A percentile compares a stretch with the other conserved stretches of the same genome.
phyloP scores from a whole-genome alignment of 257 asterid genomes.

The Oldenlandia corymbosa region DNA sequence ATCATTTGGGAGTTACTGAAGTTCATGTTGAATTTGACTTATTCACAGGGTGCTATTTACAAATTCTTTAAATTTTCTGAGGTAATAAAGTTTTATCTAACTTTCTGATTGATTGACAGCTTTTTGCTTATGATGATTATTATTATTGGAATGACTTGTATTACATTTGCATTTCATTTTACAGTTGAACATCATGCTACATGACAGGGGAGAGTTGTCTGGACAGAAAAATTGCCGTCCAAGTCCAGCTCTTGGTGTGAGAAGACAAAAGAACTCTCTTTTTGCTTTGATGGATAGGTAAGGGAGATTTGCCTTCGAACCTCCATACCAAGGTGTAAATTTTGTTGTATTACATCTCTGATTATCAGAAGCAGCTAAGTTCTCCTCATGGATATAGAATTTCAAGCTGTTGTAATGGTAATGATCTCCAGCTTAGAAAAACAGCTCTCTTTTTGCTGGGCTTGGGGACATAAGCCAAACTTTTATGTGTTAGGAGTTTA shows the following conservation, averaged over 20 bases:
- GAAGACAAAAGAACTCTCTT: constrained; percentile 27
- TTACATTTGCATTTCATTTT: background rate
- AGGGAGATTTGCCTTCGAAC: background rate
- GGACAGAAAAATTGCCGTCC: constrained; percentile 38
- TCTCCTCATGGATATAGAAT: background rate
- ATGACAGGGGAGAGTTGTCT: constrained; percentile 38
- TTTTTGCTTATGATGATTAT: too few relatives aligned
- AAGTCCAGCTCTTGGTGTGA: constrained; percentile 26
- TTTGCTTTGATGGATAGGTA: constrained; percentile 37
- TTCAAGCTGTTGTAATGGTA: background rate
- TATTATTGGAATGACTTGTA: background rate
- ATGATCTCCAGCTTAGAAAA: background rate
- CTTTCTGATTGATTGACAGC: constrained; percentile 1
- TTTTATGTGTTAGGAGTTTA: background rate
- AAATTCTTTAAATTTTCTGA: constrained; percentile 29
- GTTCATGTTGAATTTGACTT: constrained; percentile 2
- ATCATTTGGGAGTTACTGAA: constrained; percentile 3
- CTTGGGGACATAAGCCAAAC: too few relatives aligned
- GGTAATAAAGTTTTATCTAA: constrained; percentile 13
- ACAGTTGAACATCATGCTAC: constrained; percentile 33
- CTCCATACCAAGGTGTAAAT: background rate
- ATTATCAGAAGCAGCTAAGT: too few relatives aligned
- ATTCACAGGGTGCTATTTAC: constrained; percentile 35
- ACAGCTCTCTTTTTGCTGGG: background rate
- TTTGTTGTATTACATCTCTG: too few relatives aligned